Base-by-base conservation (phyloP, 2,329 filamentous ascomycete species). In the Gaeumannomyces sp. region DNA sequence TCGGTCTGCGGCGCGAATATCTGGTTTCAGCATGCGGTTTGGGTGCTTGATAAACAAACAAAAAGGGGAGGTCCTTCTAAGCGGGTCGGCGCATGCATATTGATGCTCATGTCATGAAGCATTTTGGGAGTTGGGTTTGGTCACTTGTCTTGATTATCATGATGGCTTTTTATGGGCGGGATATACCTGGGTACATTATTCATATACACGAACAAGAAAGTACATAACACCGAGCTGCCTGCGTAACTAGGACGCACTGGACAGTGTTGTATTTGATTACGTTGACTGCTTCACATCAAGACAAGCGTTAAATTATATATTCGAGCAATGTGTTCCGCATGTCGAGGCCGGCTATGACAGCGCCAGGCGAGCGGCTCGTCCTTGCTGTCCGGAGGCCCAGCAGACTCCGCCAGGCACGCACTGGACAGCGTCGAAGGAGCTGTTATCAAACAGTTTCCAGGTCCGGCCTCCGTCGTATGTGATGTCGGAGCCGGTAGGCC, bases 401-500 rank as follows among this genome's bases (percentile, higher is more conserved):
- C 74, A 76, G 16, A 70, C 66, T 4, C 63, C 62, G 7, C 68
- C 68, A 5, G 66, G 29, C 1, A 74, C 59, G 38, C 74, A 76
- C 59, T 73, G 70, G 4, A 75, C 72, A 35, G 71, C 73, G 50
- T 76, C 73, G 57, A 75, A 73, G 14, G 71, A 71, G 7, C 72
- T 71, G 63, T 69, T 69, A 59, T 74, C 70, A 61, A 75, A 74
- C 1, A 53, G 65, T 29, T 66, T 65, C 73, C 74, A 75, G 6
- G 69, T 72, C 59, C 61, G 66, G 0, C 73, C 74, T 0, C 69
- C 69, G 61, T 75, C 74, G 8, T 72, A 27, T 6, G 71, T 75
- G 38, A 72, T 59, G 38, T 76, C 74, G 2, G 72, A 75, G 6
- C 73, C 73, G 8, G 71, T 73, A 8, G 74, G 73, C 1, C 73